Conservation (phyloP, 139 green algal genomes). For the Coelastrella sp. region DNA sequence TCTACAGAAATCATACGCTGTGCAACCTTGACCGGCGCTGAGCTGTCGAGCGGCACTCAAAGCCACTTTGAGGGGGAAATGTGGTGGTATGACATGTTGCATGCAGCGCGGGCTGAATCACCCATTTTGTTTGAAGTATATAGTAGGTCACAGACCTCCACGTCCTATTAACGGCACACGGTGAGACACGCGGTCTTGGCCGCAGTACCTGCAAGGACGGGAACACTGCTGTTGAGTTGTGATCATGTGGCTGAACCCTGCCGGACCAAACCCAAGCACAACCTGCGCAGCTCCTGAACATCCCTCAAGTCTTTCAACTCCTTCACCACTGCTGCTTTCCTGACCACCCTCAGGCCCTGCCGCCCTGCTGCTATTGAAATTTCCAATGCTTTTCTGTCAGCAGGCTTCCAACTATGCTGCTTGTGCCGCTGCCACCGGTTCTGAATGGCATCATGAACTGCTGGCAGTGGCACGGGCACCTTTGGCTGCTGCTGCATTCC, state of each 20-base stretch:
- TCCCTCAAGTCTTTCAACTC: neutral
- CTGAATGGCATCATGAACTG: no score
- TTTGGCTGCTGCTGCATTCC: neutral
- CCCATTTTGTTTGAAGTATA: no score
- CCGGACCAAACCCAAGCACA: neutral
- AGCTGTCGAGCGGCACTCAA: no score
- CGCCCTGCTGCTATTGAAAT: neutral
- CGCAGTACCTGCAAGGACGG: neutral
- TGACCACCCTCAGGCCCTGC: neutral
- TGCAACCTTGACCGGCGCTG: no score
- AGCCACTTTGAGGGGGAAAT: no score
- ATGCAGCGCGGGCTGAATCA: no score
- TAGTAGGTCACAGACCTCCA: no score
- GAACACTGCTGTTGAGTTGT: neutral
- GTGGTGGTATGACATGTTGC: no score
- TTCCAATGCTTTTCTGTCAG: neutral
- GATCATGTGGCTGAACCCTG: neutral
- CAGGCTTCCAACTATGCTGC: neutral
- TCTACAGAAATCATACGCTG: no score
- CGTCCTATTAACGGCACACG: no score
- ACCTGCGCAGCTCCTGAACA: neutral
- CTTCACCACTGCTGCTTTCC: neutral
- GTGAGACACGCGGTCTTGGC: no score
- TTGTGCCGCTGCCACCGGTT: neutral
- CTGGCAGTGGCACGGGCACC: neutral